Base-by-base conservation (phyloP, 306 rosid genomes). In the Trifolium subterraneum region DNA sequence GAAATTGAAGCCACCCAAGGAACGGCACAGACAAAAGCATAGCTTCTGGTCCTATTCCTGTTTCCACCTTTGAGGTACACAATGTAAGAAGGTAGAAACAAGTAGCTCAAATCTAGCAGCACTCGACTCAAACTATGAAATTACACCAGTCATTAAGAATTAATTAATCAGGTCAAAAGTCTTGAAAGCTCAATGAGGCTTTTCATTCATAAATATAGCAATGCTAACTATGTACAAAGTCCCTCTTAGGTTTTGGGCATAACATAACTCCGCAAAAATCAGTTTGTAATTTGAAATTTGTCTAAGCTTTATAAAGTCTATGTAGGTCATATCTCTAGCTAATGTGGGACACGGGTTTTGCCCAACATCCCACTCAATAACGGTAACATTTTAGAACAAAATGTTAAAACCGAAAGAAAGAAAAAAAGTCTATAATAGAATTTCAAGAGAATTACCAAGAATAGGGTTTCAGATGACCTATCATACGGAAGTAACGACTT, bases 401-500 rank as follows among this genome's bases (percentile, higher is more conserved):
- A 70, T 73, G 29, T 51, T 38, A 71, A 74, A 39, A 76, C 18
- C 44, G 50, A 74, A 44, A 42, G 38, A 47, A 68, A n/a, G n/a
- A n/a, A 51, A 25, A 33, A 72, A 71, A 63, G 19, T 56, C 8
- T 11, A 64, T 33, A 25, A 50, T 27, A 52, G 59, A 82, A 52
- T 67, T 63, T 55, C 62, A 22, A 83, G 77, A 80, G 29, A 82
- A 84, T 87, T 87, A 92, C 99, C 78, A 86, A 82, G 83, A 95
- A 90, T 69, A 95, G 86, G 76, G 86, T 87, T 84, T 95, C 99
- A 22, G 98, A 90, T 10, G 89, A 78, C 84, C 96, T 86, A 77
- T 90, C 99, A 84, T 95, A 95, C 20, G 98, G 99, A 78, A 86
- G 98, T 73, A 94, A 82, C 81, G 82, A 72, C 90, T 95, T 95